Percentiles rank a stretch among this genome's conserved stretches.
These are phyloP conservation scores for Claviceps spartinae DNA, from an alignment of 2,329 filamentous ascomycete species.

Conservation along the genomic window DNA sequence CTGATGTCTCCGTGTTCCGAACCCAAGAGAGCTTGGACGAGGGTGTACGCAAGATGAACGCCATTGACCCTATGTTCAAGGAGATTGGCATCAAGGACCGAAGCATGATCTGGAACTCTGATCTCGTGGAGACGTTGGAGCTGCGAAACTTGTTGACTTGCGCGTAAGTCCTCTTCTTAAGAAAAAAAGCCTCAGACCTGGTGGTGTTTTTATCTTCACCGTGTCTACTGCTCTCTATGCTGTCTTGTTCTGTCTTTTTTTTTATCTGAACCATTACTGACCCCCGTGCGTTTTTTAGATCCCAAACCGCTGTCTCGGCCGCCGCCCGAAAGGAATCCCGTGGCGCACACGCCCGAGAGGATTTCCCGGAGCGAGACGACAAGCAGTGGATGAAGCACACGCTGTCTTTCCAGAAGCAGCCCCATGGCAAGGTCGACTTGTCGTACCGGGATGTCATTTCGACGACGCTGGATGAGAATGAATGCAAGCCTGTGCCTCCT, in stretches of 20 bases:
- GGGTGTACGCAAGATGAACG: slow-evolving; percentile 75
- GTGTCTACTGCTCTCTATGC: neutral
- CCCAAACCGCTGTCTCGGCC: slow-evolving; percentile 82
- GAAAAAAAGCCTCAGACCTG: no score
- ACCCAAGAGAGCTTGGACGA: slow-evolving; percentile 88
- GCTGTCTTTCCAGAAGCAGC: slow-evolving; percentile 85
- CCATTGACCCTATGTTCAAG: slow-evolving; percentile 67
- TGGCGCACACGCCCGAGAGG: slow-evolving; percentile 93
- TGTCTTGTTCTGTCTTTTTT: neutral
- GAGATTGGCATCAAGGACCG: slow-evolving; percentile 93
- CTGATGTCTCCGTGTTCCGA: slow-evolving; percentile 91
- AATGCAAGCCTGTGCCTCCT: slow-evolving; percentile 91
- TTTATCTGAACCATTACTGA: neutral
- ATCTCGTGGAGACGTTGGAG: slow-evolving; percentile 92
- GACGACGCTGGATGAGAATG: slow-evolving; percentile 79
- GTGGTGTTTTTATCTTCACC: neutral
- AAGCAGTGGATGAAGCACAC: slow-evolving; percentile 99
- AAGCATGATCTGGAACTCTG: slow-evolving; percentile 99
- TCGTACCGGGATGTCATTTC: slow-evolving; percentile 72
- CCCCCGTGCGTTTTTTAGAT: slow-evolving; percentile 28
- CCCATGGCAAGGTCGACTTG: slow-evolving; percentile 77
- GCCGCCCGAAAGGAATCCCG: slow-evolving; percentile 94
- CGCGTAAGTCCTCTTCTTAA: slow-evolving; percentile 51
- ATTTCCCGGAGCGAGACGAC: slow-evolving; percentile 91
- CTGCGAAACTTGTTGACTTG: slow-evolving; percentile 91